Base-by-base conservation (phyloP, 2,329 filamentous ascomycete genomes). In the Fusarium napiforme region DNA sequence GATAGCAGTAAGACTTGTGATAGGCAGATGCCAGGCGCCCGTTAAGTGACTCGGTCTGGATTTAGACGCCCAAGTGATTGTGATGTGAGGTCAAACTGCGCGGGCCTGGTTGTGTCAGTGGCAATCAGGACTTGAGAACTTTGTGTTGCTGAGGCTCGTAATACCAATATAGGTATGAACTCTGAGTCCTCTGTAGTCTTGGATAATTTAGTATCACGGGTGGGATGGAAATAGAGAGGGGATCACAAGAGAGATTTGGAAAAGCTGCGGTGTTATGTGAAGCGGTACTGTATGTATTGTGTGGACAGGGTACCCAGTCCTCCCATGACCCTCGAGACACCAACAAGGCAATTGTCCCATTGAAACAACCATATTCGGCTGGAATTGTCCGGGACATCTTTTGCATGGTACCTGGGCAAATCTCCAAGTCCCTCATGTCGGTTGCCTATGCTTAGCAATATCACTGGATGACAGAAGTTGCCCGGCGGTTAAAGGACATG, bases 31-130 rank as follows among this genome's bases (percentile, higher is more conserved):
- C 59, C 45, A 76, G 55, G 67, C 74, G 76, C 72, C 69, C 68
- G 57, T 67, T 58, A 50, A 69, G 75, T 76, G 74, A 79, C 72
- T 71, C 60, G 69, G 40, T 58, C 71, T 72, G 66, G 60, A 62
- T 70, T 71, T 75, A 76, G 77, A 79, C 77, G 79, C 79, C 78
- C 74, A 69, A 64, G 60, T 57, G 67, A n/a, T 46, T 64, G 40
- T 63, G 37, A 69, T 58, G 59, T 69, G 71, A 77, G 81, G 82
- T 85, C 85, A 85, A 87, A 64, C 66, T 64, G 59, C 45, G 63
- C 52, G 74, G 62, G 66, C 50, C 69, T 67, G 67, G 66, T 64
- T 68, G 40, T 28, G n/a, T 69, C 72, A 69, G 46, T 32, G 40
- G 14, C 23, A 59, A 47, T 49, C 53, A 52, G 59, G 63, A 37